Percentiles rank a stretch among this genome's conserved stretches.
Evolutionary conservation across 306 rosid species (phyloP).

Genomic region (Ormosia emarginata): DNA sequence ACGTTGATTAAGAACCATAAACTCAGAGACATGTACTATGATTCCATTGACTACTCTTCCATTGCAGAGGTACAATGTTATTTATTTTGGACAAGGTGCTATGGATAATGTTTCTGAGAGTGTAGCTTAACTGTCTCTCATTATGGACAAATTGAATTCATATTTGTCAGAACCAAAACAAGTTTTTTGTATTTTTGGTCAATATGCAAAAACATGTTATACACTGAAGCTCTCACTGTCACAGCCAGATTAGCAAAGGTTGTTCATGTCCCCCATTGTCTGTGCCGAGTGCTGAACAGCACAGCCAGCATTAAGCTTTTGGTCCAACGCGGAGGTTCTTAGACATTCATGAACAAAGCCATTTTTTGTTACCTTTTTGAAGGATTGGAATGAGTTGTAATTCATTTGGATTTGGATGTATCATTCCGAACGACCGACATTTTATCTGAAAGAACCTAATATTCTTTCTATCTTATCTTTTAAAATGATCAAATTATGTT

Average conservation of each 20-base stretch:
- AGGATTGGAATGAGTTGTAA: background rate
- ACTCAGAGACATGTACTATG: background rate
- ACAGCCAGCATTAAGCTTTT: constrained; percentile 15
- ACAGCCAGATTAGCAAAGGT: constrained; percentile 23
- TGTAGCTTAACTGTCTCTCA: background rate
- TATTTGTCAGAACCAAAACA: no score
- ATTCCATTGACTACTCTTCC: constrained; percentile 2
- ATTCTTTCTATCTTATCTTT: background rate
- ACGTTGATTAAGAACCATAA: background rate
- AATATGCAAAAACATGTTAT: no score
- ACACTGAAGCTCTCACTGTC: background rate
- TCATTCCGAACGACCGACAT: background rate
- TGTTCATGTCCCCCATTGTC: constrained; percentile 31
- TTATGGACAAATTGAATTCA: no score
- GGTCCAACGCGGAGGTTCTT: background rate
- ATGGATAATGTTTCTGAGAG: background rate
- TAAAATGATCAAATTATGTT: background rate
- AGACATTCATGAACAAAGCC: background rate
- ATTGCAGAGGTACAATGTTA: background rate
- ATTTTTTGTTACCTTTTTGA: background rate
- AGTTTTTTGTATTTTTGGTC: no score
- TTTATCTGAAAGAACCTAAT: background rate
- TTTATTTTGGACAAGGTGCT: background rate
- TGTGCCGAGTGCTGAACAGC: background rate
- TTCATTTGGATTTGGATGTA: background rate